A percentile compares a stretch with the other conserved stretches of the same genome.
phyloP scores from a whole-genome alignment of 2,329 filamentous ascomycete species.

The Apiospora aurea region DNA sequence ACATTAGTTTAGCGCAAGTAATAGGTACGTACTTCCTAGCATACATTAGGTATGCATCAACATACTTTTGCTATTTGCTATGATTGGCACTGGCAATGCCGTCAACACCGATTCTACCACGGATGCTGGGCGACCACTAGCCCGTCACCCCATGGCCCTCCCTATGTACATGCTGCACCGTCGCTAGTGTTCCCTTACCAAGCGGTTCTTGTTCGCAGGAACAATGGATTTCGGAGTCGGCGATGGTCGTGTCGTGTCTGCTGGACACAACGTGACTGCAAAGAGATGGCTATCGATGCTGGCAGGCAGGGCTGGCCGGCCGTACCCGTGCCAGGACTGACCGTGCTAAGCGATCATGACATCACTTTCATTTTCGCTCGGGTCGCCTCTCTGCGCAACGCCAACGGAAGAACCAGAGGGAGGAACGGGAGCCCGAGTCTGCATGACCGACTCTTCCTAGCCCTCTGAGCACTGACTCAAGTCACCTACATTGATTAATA shows the following conservation, averaged over 20 bases:
- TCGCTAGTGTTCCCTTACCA: not conserved
- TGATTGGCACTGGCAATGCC: not conserved
- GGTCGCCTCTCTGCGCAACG: not conserved
- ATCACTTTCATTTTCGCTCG: constrained; percentile 8
- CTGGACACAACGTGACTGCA: not conserved
- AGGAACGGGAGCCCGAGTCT: not conserved
- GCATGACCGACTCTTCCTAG: not conserved
- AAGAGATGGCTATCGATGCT: not conserved
- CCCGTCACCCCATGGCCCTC: not conserved
- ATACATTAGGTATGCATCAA: not conserved
- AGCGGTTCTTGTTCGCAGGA: not conserved
- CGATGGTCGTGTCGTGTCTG: not conserved
- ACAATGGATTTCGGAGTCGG: not conserved
- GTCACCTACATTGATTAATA: too few relatives aligned
- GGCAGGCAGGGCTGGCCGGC: not conserved
- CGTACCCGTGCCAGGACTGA: not conserved
- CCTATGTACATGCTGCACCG: not conserved
- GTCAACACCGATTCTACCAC: not conserved
- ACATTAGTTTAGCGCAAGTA: not conserved
- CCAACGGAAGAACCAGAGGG: too few relatives aligned
- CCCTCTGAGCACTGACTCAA: not conserved
- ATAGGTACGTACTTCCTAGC: not conserved
- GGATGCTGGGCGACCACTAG: not conserved
- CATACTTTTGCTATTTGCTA: not conserved
- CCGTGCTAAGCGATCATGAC: constrained; percentile 14